Evolutionary conservation across 2,329 filamentous ascomycete genomes (phyloP).

Genomic region (Xylariaceae sp.): DNA sequence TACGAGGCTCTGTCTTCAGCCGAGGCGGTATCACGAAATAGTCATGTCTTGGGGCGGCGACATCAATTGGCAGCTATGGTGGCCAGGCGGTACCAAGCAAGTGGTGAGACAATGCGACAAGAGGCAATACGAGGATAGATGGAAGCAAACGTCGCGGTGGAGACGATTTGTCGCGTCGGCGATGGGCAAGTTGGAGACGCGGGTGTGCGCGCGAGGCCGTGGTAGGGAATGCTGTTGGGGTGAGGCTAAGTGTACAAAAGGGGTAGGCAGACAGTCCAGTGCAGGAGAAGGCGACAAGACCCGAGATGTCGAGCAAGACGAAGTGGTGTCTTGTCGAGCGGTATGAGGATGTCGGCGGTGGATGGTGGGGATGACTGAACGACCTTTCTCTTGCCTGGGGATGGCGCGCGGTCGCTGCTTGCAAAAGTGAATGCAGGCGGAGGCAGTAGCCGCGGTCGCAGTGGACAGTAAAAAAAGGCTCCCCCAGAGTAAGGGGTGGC

Average conservation of each 20-base stretch:
- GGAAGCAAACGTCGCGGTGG: background rate
- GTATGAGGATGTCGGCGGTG: too few species aligned
- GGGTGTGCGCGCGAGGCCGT: background rate
- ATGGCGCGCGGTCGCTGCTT: too few species aligned
- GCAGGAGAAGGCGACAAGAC: too few species aligned
- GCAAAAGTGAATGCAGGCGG: slow-evolving; percentile 29
- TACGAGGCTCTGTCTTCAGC: slow-evolving; percentile 19
- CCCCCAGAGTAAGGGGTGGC: background rate
- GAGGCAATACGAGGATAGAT: slow-evolving; percentile 5
- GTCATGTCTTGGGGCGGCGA: slow-evolving; percentile 26
- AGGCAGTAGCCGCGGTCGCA: slow-evolving; percentile 28
- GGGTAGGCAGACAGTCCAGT: background rate
- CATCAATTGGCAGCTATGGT: slow-evolving; percentile 13
- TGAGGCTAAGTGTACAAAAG: background rate
- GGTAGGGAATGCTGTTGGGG: background rate
- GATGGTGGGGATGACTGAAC: too few species aligned
- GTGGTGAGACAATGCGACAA: slow-evolving; percentile 5
- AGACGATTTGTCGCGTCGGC: background rate
- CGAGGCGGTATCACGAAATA: slow-evolving; percentile 19
- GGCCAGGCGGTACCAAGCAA: slow-evolving; percentile 3
- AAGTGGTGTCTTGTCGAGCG: too few species aligned
- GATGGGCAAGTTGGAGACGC: slow-evolving; percentile 7
- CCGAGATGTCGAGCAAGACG: too few species aligned
- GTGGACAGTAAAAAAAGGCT: slow-evolving; percentile 28
- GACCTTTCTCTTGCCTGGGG: too few species aligned